These are phyloP conservation scores for Persicaria maculosa DNA, from an alignment of 148 eudicot genomes.

Conservation along the genomic window DNA sequence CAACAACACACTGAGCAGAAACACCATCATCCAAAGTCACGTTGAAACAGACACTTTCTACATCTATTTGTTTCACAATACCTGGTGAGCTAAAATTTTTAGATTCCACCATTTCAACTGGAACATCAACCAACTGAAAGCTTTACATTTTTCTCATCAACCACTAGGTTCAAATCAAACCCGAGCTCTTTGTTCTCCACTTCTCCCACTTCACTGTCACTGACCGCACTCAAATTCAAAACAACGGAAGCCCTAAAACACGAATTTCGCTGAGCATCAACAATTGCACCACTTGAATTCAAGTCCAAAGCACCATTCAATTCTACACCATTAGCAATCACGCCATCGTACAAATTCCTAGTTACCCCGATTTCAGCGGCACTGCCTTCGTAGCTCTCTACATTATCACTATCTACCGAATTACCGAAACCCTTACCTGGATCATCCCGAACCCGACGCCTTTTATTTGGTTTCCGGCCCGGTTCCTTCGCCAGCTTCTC, in stretches of 20 bases:
- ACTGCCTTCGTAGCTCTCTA: slow-evolving; percentile 16
- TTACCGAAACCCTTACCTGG: slow-evolving; percentile 32
- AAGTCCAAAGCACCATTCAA: slow-evolving; percentile 35
- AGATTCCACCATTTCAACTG: slow-evolving; percentile 6
- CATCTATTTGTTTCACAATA: background rate
- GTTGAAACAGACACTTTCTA: slow-evolving; percentile 15
- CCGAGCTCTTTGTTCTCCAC: slow-evolving; percentile 31
- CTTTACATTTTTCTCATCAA: slow-evolving; percentile 29
- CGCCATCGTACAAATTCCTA: slow-evolving; percentile 13
- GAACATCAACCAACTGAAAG: slow-evolving; percentile 15
- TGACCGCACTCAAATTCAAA: slow-evolving; percentile 46
- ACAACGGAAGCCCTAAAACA: slow-evolving; percentile 35
- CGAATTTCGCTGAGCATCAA: slow-evolving; percentile 10
- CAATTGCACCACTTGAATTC: slow-evolving; percentile 33
- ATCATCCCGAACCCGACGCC: slow-evolving; percentile 28
- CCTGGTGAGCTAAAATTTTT: background rate
- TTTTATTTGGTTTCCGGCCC: slow-evolving; percentile 38
- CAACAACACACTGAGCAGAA: slow-evolving; percentile 9
- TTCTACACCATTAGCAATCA: slow-evolving; percentile 18
- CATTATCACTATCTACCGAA: slow-evolving; percentile 16
- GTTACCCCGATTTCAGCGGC: slow-evolving; percentile 12
- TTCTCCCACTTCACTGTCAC: slow-evolving; percentile 18
- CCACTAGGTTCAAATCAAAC: slow-evolving; percentile 73
- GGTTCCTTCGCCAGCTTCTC: slow-evolving; percentile 16
- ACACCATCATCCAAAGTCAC: slow-evolving; percentile 7